These are phyloP conservation scores for Lasiosphaeria ovina DNA, from an alignment of 495 filamentous ascomycete genomes.

Conservation along the genomic window DNA sequence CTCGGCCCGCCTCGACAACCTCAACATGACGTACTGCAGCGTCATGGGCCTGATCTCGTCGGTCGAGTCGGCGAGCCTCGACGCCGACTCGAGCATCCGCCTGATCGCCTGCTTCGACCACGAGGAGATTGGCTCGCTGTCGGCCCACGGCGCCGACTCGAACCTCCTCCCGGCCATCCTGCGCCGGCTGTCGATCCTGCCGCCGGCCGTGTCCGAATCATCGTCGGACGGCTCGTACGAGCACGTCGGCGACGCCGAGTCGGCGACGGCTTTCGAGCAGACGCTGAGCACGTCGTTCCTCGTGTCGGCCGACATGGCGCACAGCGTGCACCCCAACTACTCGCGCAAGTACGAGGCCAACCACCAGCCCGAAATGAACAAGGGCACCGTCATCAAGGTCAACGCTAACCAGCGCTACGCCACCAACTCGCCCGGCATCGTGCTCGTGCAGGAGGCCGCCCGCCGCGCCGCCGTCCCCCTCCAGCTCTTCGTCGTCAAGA, in stretches of 20 bases:
- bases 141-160: constrained; percentile 90
- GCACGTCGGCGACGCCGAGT: constrained; percentile 38
- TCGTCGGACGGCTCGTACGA: constrained; percentile 50
- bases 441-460: constrained; percentile 84
- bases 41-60: constrained; percentile 79
- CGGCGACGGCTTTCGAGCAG: constrained; percentile 85
- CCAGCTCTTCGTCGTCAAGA: constrained; percentile 93
- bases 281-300: constrained; percentile 90
- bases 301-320: constrained; percentile 96
- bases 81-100: constrained; percentile 77
- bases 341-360: constrained; percentile 82
- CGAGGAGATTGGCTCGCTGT: constrained; percentile 91
- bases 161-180: constrained; percentile 88
- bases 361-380: constrained; percentile 93
- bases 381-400: constrained; percentile 92
- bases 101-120: constrained; percentile 94
- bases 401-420: constrained; percentile 97
- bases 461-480: constrained; percentile 68
- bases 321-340: constrained; percentile 94
- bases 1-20: constrained; percentile 88
- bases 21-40: constrained; percentile 91
- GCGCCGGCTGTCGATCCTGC: constrained; percentile 79
- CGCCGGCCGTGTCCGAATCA: constrained; percentile 40
- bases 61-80: constrained; percentile 59
- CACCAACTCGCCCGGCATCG: constrained; percentile 93